Percentiles rank a stretch among this genome's conserved stretches.
phyloP scores from a whole-genome alignment of 75 land plant genomes.

The Sequoiadendron giganteum region DNA sequence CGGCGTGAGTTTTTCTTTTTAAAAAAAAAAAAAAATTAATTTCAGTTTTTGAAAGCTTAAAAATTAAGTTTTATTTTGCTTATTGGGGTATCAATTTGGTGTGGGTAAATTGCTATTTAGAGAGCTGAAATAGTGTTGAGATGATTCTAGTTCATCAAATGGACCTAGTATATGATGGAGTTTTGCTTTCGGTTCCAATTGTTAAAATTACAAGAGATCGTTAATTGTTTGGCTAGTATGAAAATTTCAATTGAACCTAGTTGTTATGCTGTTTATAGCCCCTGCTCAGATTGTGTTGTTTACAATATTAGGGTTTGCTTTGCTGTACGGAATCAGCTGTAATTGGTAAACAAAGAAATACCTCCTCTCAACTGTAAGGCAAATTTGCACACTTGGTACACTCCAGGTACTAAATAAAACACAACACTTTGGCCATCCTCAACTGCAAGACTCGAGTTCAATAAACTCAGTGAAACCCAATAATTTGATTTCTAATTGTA shows the following conservation, averaged over 20 bases:
- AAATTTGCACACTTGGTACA: not conserved
- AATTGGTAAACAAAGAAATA: not conserved
- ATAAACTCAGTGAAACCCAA: not conserved
- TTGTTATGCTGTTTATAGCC: not conserved
- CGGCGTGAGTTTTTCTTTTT: slow-evolving; percentile 19
- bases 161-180: not conserved
- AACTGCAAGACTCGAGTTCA: not conserved
- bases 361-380: not conserved
- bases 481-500: not conserved
- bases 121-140: not conserved
- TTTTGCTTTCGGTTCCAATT: not conserved
- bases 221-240: not conserved
- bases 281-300: not conserved
- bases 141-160: not conserved
- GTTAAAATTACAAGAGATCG: not conserved
- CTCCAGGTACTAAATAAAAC: not conserved
- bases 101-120: not conserved
- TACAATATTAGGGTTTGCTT: not conserved
- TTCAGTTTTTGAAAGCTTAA: not conserved
- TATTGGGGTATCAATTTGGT: not conserved
- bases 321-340: not conserved
- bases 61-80: not conserved
- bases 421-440: not conserved
- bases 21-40: too few relatives aligned
- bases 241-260: not conserved